Conservation (phyloP, 2,329 filamentous ascomycete species). For the Biscogniauxia sp. region DNA sequence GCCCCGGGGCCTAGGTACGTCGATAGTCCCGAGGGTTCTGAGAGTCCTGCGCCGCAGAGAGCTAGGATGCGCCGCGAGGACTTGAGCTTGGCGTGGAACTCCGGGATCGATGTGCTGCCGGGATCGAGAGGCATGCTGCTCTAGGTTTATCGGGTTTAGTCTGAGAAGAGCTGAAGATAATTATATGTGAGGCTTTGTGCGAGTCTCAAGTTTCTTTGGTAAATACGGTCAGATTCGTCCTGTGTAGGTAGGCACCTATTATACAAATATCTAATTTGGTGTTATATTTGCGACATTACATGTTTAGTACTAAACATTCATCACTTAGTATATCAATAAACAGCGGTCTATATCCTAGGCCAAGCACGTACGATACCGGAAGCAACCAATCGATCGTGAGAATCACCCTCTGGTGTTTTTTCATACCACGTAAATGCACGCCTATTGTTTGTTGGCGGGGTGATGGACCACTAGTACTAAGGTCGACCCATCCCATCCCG, state of each 20-base stretch:
- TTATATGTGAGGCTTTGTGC: too few relatives aligned
- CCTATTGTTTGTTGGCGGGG: not conserved
- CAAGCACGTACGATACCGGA: too few relatives aligned
- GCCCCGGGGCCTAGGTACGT: slow-evolving; percentile 70
- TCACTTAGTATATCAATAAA: too few relatives aligned
- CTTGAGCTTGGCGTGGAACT: slow-evolving; percentile 36
- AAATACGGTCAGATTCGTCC: too few relatives aligned
- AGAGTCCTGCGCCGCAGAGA: slow-evolving; percentile 58
- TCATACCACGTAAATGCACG: not conserved
- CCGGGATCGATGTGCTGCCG: slow-evolving; percentile 13
- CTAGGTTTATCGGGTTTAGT: too few relatives aligned
- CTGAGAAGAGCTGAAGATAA: not conserved
- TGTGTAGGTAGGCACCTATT: too few relatives aligned
- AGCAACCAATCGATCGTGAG: not conserved
- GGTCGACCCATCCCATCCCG: not conserved
- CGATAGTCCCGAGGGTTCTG: slow-evolving; percentile 56
- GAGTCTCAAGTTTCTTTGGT: too few relatives aligned
- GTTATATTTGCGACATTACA: too few relatives aligned
- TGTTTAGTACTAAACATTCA: too few relatives aligned
- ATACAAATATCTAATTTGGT: too few relatives aligned
- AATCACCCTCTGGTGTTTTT: not conserved
- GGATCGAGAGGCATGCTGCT: slow-evolving; percentile 6
- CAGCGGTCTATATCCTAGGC: too few relatives aligned
- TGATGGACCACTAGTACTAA: not conserved
- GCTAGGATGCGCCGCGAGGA: slow-evolving; percentile 49